Evolutionary conservation across 2,329 filamentous ascomycete genomes (phyloP), one percentile per base, ranked within the genome.

Genomic region (Diaporthe citrichinensis): DNA sequence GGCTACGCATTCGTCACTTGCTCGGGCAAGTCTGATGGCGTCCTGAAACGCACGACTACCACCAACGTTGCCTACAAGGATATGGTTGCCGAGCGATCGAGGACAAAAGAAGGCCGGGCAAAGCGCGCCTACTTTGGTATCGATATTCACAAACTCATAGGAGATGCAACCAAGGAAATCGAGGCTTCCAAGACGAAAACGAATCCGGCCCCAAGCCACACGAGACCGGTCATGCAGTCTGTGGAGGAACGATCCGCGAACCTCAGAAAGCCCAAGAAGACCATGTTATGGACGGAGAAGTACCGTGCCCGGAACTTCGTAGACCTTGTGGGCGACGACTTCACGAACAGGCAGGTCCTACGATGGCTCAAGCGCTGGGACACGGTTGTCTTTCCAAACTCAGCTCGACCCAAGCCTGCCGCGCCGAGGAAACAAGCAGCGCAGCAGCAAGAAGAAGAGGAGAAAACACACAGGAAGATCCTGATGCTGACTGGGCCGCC

Each of bases 331-430:
- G 97, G 97, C 39, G 97, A 99, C 80, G 97, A 99, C 82, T 90
- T 95, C 59, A 98, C 96, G 36, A 97, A 99, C 83, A 92, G 97
- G 76, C 90, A 93, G 76, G 96, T 99, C 6, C 87, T 99, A 73
- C 92, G 94, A 72, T 99, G 97, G 97, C 86, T 99, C 57, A 99
- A 98, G 85, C 90, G 90, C 25, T 99, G 97, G 97, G 97, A 99
- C 82, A 89, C 93, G 0, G 88, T 98, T 36, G 97, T 99, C 0
- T 99, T 98, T 79, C 96, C 96, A 0, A 92, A 94, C 17, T 89
- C 92, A 6, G 87, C 88, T 65, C 94, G 90, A 80, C 85, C 89
- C 20, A 94, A 90, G 78, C 81, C 87, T 51, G 80, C 87, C 78
- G 79, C 83, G 55, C 71, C 82, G 49, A 83, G 87, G 75, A 81